These are phyloP conservation scores for Polygonum aviculare DNA, from an alignment of 148 eudicot genomes.

Conservation along the genomic window DNA sequence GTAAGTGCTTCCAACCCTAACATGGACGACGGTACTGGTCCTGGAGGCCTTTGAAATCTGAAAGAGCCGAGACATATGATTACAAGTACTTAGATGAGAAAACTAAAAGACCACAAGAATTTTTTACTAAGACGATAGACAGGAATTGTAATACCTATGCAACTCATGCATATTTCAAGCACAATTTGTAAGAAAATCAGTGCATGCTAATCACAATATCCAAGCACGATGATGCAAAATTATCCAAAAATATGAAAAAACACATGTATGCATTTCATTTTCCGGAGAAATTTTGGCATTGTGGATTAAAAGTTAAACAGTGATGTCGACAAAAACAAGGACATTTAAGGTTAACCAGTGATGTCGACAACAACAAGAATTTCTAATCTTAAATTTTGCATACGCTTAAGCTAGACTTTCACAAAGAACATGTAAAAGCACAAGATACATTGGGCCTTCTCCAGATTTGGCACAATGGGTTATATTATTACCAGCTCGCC, in stretches of 20 bases:
- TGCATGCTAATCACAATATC: neutral
- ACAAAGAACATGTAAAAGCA: neutral
- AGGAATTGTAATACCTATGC: neutral
- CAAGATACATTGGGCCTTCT: neutral
- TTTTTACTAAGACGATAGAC: neutral
- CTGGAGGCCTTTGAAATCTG: slow-evolving; percentile 97
- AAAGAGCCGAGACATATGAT: neutral
- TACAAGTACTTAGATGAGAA: neutral
- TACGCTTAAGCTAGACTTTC: neutral
- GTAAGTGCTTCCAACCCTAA: slow-evolving; percentile 74
- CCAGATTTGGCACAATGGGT: too few relatives aligned
- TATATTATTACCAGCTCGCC: neutral
- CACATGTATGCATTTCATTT: neutral
- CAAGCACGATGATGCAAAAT: neutral
- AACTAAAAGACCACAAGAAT: neutral
- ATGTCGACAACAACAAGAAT: neutral
- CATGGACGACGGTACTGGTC: slow-evolving; percentile 78
- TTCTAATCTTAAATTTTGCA: neutral
- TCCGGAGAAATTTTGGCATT: neutral
- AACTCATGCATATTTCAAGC: neutral
- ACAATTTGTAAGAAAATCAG: neutral
- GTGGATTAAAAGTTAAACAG: neutral
- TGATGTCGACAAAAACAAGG: neutral
- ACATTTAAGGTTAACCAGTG: neutral
- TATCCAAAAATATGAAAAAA: neutral